Percentiles rank a stretch among this genome's conserved stretches.
Conservation (phyloP, 2,329 filamentous ascomycete species). For the Colletotrichum godetiae region DNA sequence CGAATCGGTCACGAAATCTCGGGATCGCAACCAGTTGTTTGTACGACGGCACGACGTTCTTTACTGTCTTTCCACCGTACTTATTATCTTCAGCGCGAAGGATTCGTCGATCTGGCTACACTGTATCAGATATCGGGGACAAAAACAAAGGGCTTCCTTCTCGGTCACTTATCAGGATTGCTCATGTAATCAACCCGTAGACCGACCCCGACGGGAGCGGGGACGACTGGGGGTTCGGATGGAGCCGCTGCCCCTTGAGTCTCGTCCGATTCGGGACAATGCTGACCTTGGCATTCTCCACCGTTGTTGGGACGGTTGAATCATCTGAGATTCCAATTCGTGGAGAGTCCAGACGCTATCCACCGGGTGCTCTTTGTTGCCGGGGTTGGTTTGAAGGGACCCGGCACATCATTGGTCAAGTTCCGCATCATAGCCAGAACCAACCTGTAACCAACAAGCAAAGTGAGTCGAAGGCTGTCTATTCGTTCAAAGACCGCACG, state of each 20-base stretch:
- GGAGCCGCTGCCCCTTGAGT: neutral
- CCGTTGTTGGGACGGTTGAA: neutral
- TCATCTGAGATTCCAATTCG: neutral
- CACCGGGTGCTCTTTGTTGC: neutral
- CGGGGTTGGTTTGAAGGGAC: too few species aligned
- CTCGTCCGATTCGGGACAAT: constrained; percentile 7
- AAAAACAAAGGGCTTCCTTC: neutral
- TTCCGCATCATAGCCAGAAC: neutral
- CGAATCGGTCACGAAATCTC: too few species aligned
- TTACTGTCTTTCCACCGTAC: neutral
- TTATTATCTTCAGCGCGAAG: neutral
- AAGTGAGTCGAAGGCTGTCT: neutral
- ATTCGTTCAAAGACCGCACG: too few species aligned
- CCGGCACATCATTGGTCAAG: neutral
- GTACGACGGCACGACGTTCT: neutral
- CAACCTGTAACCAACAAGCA: neutral
- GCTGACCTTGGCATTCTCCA: neutral
- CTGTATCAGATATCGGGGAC: neutral
- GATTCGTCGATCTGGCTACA: neutral
- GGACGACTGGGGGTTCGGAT: neutral
- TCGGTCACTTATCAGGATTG: neutral
- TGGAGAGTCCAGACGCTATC: neutral
- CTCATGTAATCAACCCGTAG: neutral
- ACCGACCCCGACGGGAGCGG: neutral
- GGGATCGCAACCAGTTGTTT: neutral